Percentiles rank a stretch among this genome's conserved stretches.
phyloP scores from a whole-genome alignment of 2,329 filamentous ascomycete genomes.

The Aspergillus pseudonomiae region DNA sequence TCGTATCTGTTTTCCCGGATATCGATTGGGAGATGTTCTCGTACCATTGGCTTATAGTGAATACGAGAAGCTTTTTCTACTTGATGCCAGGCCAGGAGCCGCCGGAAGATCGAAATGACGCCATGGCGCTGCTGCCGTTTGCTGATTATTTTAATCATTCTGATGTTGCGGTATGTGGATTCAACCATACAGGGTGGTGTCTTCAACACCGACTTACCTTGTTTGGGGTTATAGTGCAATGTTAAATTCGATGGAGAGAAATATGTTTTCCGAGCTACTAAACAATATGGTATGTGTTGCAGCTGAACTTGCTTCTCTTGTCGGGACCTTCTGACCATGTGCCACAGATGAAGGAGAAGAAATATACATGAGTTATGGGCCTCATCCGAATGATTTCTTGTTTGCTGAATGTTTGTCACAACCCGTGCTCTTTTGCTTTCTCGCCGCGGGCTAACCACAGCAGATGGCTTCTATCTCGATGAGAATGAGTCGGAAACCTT shows the following conservation, averaged over 20 bases:
- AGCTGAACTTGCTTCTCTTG: background rate
- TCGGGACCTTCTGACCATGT: background rate
- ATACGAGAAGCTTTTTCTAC: constrained; percentile 64
- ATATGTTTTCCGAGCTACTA: constrained; percentile 41
- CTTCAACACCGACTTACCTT: background rate
- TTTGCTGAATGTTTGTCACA: constrained; percentile 44
- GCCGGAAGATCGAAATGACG: constrained; percentile 46
- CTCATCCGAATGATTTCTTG: constrained; percentile 48
- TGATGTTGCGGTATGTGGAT: constrained; percentile 40
- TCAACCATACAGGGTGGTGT: background rate
- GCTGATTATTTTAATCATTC: constrained; percentile 53
- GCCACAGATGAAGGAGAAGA: constrained; percentile 43
- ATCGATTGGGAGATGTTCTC: constrained; percentile 49
- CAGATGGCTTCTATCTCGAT: constrained; percentile 49
- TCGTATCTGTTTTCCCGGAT: constrained; percentile 48
- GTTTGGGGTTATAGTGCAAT: constrained; percentile 32
- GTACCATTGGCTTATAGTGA: constrained; percentile 64
- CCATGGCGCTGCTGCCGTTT: constrained; percentile 50
- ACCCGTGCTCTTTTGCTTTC: background rate
- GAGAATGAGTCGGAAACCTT: constrained; percentile 44
- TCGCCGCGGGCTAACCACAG: constrained; percentile 3
- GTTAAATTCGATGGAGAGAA: constrained; percentile 40
- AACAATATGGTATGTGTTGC: constrained; percentile 33
- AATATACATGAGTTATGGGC: constrained; percentile 48
- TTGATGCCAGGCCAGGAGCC: constrained; percentile 44